Evolutionary conservation across 208 protist genomes (phyloP), one percentile per base, ranked within the genome.

Genomic region (Lotmaria passim): DNA sequence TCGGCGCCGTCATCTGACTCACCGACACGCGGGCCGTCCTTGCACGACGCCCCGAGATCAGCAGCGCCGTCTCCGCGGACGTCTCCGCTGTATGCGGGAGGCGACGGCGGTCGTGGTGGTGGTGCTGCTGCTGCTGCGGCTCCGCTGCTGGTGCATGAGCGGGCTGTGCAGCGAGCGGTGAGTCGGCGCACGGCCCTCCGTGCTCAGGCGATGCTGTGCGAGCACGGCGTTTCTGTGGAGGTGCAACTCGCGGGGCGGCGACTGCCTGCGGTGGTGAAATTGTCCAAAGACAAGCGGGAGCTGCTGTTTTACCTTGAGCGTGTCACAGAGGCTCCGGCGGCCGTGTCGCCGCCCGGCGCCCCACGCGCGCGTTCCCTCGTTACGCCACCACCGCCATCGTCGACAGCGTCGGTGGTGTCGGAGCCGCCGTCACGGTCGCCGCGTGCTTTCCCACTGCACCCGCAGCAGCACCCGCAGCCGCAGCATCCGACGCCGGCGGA

Each of bases 261-360:
- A 0, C 65, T 89, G 17, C 79, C 82, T 0, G 46, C 77, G 0
- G 58, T 79, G 3, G 52, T 83, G 52, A 73, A 66, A 44, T 51
- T 89, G 41, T 85, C 83, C 5, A 47, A 23, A 11, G 83, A 91
- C 66, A 38, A 44, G 2, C 36, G 31, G 51, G 81, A 93, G 55
- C 43, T 93, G 34, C 69, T 82, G 10, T 80, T 89, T 43, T 60
- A 76, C 7, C 44, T 87, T 12, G 69, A 86, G 60, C 65, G 68
- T 10, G 6, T 81, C 12, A 55, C 52, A 26, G 55, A 46, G 21
- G 38, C 4, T 36, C 33, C 26, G 6, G 46, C 19, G 7, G 24
- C 30, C 7, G 4, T 17, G 1, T 34, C 53, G 24, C 17, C 0
- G n/a, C 17, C 53, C 23, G 43, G 41, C 50, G 14, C 66, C n/a